Percentiles rank a stretch among this genome's conserved stretches.
Conservation (phyloP, 805 yeast species). For the Myxozyma udenii region DNA sequence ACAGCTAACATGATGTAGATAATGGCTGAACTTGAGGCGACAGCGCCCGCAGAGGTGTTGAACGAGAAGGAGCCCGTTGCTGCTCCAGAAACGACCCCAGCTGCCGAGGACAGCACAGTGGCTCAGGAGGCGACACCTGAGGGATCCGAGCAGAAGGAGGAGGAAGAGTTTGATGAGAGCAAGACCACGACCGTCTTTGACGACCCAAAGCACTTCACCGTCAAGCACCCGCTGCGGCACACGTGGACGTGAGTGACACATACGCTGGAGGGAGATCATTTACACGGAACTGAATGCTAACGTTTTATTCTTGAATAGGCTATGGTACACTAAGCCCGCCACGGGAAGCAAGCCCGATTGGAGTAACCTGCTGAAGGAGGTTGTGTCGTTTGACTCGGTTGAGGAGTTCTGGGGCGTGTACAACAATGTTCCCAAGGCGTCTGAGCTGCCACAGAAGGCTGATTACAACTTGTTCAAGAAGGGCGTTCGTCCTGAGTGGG, state of each 20-base stretch:
- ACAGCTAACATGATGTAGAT: too few species aligned
- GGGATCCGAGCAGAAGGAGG: conserved; percentile 1
- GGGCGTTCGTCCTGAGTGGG: conserved; percentile 98
- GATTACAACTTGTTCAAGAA: conserved; percentile 94
- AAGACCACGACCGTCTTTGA: conserved; percentile 51
- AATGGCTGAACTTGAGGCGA: conserved; percentile 12
- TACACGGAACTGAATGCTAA: background rate
- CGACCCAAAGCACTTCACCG: conserved; percentile 53
- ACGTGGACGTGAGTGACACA: conserved; percentile 73
- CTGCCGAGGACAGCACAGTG: background rate
- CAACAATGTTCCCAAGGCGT: conserved; percentile 88
- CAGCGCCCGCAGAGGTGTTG: background rate
- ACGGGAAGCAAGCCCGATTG: conserved; percentile 74
- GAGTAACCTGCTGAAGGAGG: conserved; percentile 89
- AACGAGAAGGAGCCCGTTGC: conserved; percentile 12
- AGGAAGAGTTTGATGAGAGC: conserved; percentile 16
- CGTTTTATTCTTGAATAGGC: conserved; percentile 59
- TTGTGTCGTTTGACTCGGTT: conserved; percentile 86
- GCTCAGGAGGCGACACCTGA: background rate
- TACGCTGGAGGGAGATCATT: background rate
- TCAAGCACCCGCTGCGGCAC: conserved; percentile 84
- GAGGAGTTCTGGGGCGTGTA: conserved; percentile 99
- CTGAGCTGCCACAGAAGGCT: conserved; percentile 84
- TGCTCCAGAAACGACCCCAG: background rate
- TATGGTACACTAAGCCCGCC: conserved; percentile 96